Evolutionary conservation across 306 rosid species (phyloP).

Genomic region (Erythrophleum fordii): DNA sequence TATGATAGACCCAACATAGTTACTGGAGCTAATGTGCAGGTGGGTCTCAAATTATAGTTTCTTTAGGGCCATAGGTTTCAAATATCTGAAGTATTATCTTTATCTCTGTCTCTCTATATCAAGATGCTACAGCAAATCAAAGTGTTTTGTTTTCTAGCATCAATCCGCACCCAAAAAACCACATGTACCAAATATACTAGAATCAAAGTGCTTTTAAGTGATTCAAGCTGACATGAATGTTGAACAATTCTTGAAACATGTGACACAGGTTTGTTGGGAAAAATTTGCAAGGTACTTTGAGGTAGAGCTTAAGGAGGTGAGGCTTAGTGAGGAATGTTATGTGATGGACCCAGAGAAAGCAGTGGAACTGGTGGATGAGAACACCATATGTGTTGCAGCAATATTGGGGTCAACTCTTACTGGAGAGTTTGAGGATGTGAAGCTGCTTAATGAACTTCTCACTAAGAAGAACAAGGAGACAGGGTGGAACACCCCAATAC

Average conservation of each 20-base stretch:
- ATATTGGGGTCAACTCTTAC: conserved; percentile 88
- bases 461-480: conserved; percentile 67
- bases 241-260: neutral
- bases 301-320: conserved; percentile 94
- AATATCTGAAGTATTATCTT: too few species aligned
- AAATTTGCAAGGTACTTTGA: conserved; percentile 94
- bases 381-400: conserved; percentile 93
- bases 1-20: conserved; percentile 83
- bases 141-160: too few species aligned
- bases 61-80: neutral
- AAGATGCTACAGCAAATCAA: too few species aligned
- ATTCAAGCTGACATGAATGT: neutral
- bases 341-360: conserved; percentile 92
- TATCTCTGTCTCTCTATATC: too few species aligned
- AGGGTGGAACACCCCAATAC: conserved; percentile 76
- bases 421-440: conserved; percentile 90
- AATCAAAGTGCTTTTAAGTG: conserved; percentile 9
- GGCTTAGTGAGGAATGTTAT: conserved; percentile 70
- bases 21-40: conserved; percentile 96
- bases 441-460: conserved; percentile 75
- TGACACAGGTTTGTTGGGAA: conserved; percentile 87
- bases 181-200: too few species aligned
- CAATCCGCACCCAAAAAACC: too few species aligned
- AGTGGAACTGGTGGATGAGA: conserved; percentile 92
- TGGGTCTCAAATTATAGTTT: conserved; percentile 24